Evolutionary conservation across 371 early-diverging fungal genomes (phyloP).

Genomic region (Smittium mucronatum): DNA sequence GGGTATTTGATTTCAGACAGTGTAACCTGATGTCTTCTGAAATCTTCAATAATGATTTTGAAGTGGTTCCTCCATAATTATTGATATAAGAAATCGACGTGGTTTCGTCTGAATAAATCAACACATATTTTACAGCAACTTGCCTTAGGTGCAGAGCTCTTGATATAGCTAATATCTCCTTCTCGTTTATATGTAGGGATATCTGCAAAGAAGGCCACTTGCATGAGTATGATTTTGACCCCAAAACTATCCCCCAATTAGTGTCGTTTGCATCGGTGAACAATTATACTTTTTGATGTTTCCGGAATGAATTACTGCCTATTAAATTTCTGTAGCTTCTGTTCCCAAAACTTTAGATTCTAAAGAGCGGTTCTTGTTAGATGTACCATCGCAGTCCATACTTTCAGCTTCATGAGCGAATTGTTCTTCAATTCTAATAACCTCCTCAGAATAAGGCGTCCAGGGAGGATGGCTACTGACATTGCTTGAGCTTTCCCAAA

Average conservation of each 20-base stretch:
- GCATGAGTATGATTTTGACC: background rate
- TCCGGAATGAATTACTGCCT: background rate
- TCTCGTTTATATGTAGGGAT: background rate
- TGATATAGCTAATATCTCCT: background rate
- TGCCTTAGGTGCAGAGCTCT: background rate
- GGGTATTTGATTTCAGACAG: background rate
- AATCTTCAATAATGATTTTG: background rate
- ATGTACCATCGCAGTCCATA: background rate
- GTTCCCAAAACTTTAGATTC: background rate
- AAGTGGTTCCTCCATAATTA: background rate
- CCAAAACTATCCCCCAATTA: too few relatives aligned
- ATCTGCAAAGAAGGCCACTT: background rate
- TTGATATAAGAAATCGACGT: background rate
- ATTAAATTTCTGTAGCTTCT: background rate
- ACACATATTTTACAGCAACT: background rate
- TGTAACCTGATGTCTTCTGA: background rate
- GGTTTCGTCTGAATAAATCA: background rate
- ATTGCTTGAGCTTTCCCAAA: constrained; percentile 12
- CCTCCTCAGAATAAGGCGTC: background rate
- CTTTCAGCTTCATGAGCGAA: too few relatives aligned
- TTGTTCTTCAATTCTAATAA: background rate
- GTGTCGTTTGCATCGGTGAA: too few relatives aligned
- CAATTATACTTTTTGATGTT: too few relatives aligned
- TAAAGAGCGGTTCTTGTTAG: constrained; percentile 2
- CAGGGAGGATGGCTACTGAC: background rate